Base-by-base conservation (phyloP, 2,329 filamentous ascomycete genomes). In the Neonectria magnoliae region DNA sequence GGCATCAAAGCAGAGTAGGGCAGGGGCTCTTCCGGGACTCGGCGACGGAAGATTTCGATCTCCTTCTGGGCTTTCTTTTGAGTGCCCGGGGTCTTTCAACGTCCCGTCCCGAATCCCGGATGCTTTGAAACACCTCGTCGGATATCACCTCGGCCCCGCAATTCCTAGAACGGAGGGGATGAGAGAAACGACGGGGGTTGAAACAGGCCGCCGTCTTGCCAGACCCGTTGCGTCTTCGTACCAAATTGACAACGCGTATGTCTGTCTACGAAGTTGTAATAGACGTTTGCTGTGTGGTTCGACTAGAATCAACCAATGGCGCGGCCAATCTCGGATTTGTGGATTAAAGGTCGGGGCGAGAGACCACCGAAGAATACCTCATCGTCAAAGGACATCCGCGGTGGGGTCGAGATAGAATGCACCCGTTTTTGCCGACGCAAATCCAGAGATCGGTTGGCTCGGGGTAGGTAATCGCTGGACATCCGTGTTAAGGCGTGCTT, bases 271-370 rank as follows among this genome's bases (percentile, higher is more conserved):
- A 59, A 57, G 64, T 63, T 47, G 38, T 56, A 25, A 25, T 25
- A 62, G 59, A 53, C 31, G 36, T 60, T 59, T 47, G 54, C 52
- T 52, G 31, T 60, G 47, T 45, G 20, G 47, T 27, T 52, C 59
- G 38, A 47, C 18, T 38, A 27, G 45, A 62, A 52, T 84, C 79
- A 88, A n/a, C 85, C 85, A 57, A 88, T 83, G 3, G 85, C 85
- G 29, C 83, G 80, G 6, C 86, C 86, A 75, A 87, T 88, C 51
- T 83, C 81, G 11, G 80, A 81, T 60, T 80, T 76, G 60, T 79
- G 80, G 55, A 85, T 76, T 29, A 81, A 73, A 13, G 84, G 84
- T 9, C 83, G 81, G 2, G 85, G 84, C 20, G 85, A 84, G 5
- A 87, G 74, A 2, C 82, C 84, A 5, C 79, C 82, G 8, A 82